A percentile compares a stretch with the other conserved stretches of the same genome.
phyloP scores from a whole-genome alignment of 345 rosid species.

The Corymbia maculata region DNA sequence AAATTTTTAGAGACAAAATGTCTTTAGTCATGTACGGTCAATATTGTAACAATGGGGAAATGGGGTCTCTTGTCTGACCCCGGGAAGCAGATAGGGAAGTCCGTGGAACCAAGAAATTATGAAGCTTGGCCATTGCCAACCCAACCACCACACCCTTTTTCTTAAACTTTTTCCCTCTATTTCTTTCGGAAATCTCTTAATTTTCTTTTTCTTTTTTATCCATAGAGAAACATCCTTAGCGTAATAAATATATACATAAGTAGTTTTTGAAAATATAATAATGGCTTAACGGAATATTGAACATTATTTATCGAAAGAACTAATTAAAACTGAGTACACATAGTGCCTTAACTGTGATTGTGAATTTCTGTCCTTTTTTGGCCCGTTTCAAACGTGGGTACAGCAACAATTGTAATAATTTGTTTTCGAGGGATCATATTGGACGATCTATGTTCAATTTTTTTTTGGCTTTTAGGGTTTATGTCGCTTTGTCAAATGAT shows the following conservation, averaged over 20 bases:
- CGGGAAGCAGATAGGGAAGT: not conserved
- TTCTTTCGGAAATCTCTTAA: not conserved
- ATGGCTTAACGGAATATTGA: not conserved
- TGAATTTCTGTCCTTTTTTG: not conserved
- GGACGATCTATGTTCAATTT: fast-evolving
- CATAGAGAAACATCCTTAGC: not conserved
- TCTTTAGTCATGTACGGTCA: not conserved
- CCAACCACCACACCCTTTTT: not conserved
- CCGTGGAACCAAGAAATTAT: not conserved
- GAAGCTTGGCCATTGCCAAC: not conserved
- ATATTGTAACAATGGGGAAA: not conserved
- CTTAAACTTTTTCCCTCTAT: not conserved
- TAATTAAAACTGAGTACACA: not conserved
- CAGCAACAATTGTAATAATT: not conserved
- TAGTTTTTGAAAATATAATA: not conserved
- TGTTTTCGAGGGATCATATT: not conserved
- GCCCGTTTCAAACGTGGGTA: not conserved
- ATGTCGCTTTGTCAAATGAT: not conserved
- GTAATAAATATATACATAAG: not conserved
- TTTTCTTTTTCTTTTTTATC: not conserved
- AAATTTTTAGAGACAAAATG: not conserved
- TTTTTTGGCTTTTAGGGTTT: not conserved
- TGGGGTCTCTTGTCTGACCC: constrained; percentile 4
- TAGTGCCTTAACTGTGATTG: not conserved
- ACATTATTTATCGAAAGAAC: not conserved